phyloP scores from a whole-genome alignment of 305 asterid species.

The Plantago coronopus region DNA sequence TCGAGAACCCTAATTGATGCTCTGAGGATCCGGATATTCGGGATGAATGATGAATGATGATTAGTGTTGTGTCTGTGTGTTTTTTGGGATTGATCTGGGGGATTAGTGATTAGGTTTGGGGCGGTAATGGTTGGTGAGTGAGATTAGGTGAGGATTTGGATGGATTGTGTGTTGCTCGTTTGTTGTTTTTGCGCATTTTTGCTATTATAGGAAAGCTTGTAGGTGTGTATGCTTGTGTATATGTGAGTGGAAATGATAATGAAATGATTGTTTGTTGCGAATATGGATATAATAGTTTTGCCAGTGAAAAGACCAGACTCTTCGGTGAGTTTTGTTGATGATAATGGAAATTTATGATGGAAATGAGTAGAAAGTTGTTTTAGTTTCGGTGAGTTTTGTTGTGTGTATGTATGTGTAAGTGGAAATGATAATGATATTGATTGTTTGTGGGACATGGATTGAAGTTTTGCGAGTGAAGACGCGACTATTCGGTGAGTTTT shows the following conservation, averaged over 20 bases:
- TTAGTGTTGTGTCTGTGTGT: too few relatives aligned
- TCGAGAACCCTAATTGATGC: slow-evolving; percentile 32
- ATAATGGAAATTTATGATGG: too few relatives aligned
- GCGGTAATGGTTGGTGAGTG: slow-evolving; percentile 9
- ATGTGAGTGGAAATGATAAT: too few relatives aligned
- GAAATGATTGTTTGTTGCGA: too few relatives aligned
- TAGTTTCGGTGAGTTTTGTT: too few relatives aligned
- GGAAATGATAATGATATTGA: background rate
- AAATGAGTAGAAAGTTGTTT: too few relatives aligned
- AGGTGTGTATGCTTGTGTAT: too few relatives aligned
- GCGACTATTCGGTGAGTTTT: background rate
- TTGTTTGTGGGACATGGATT: slow-evolving; percentile 8
- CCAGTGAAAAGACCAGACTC: too few relatives aligned
- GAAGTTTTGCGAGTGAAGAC: background rate
- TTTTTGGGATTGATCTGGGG: background rate
- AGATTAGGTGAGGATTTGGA: background rate
- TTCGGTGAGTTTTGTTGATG: too few relatives aligned
- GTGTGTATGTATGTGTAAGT: background rate
- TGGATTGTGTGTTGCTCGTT: background rate
- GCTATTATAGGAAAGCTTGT: too few relatives aligned
- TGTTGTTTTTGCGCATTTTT: background rate
- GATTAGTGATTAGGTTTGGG: background rate
- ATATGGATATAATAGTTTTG: too few relatives aligned
- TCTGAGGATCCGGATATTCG: slow-evolving; percentile 18
- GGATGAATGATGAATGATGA: too few relatives aligned